A percentile compares a stretch with the other conserved stretches of the same genome.
Evolutionary conservation across 148 eudicot species (phyloP).

Genomic region (Vaccinium darrowii): DNA sequence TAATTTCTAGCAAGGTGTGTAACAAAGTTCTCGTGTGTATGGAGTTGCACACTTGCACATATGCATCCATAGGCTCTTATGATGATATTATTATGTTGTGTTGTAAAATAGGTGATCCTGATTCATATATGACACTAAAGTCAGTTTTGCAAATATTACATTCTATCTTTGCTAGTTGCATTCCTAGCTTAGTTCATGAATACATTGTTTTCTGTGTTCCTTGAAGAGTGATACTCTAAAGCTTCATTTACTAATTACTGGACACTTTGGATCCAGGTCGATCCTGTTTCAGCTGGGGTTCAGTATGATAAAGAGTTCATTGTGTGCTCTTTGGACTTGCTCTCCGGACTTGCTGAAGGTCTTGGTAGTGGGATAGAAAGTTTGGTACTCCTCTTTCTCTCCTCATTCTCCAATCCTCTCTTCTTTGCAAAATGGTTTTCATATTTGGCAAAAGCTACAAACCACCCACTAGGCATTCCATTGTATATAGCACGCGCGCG

Average conservation of each 20-base stretch:
- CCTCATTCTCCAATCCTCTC: conserved; percentile 1
- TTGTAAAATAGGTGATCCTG: background rate
- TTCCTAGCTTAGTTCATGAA: conserved; percentile 8
- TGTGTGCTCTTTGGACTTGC: conserved; percentile 86
- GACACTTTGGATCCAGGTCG: conserved; percentile 44
- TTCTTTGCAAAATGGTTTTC: background rate
- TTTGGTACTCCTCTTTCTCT: conserved; percentile 54
- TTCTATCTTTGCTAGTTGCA: conserved; percentile 9
- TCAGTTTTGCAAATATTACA: background rate
- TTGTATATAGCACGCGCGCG: too few relatives aligned
- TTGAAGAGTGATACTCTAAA: too few relatives aligned
- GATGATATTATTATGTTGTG: background rate
- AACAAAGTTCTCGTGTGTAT: background rate
- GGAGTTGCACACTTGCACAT: background rate
- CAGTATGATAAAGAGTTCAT: conserved; percentile 86
- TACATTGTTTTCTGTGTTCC: background rate
- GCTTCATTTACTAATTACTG: background rate
- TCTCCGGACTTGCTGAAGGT: conserved; percentile 93
- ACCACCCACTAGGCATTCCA: too few relatives aligned
- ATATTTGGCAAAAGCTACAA: too few relatives aligned
- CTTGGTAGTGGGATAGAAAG: conserved; percentile 95
- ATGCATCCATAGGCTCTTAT: background rate
- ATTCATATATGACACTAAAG: background rate
- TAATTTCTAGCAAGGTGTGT: background rate
- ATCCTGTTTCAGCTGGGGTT: conserved; percentile 64